Base-by-base conservation (phyloP, 2,329 filamentous ascomycete species). In the Colletotrichum agaves region DNA sequence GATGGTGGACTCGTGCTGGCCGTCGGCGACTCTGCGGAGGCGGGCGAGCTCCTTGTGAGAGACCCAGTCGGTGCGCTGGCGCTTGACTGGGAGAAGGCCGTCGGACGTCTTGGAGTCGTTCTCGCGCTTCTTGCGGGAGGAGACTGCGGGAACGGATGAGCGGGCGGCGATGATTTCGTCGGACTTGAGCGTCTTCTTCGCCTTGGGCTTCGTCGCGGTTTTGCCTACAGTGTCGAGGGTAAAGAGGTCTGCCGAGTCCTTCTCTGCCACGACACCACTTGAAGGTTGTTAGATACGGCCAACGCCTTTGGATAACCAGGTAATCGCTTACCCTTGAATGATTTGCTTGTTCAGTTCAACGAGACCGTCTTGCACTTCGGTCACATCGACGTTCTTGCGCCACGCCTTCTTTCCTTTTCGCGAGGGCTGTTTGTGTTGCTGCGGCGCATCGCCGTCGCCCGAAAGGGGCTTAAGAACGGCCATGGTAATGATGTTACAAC, bases 321-420 rank as follows among this genome's bases (percentile, higher is more conserved):
- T 4, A 12, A 8, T 12, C 7, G 5, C 83, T 68, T 84, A 95
- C 93, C 96, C 96, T 84, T 91, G 87, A 72, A 97, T 96, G 69
- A 98, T 91, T 82, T 98, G 92, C 67, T 97, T 91, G 74, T 96
- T 93, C 72, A 97, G 83, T 75, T 92, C 87, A 70, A 94, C 91
- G 37, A 99, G 87, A 69, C 96, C 96, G 61, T 91, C 83, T 74
- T 95, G 87, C 27, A 99, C 88, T 70, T 97, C 91, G 31, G 93
- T 91, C 70, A 98, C 88, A 80, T 99, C 93, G 79, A 99, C 93
- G 82, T 99, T 97, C 80, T 98, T 99, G 76, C 96, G 88, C 96
- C 96, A 99, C 35, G 96, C 95, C 83, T 97, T 98, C 82, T 98
- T 98, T 74, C 97, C 96, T 79, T 99, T 99, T 77, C 96, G 88